Evolutionary conservation across 2,329 filamentous ascomycete species (phyloP), one percentile per base, ranked within the genome.

Genomic region (Fusarium sterilihyphosum): DNA sequence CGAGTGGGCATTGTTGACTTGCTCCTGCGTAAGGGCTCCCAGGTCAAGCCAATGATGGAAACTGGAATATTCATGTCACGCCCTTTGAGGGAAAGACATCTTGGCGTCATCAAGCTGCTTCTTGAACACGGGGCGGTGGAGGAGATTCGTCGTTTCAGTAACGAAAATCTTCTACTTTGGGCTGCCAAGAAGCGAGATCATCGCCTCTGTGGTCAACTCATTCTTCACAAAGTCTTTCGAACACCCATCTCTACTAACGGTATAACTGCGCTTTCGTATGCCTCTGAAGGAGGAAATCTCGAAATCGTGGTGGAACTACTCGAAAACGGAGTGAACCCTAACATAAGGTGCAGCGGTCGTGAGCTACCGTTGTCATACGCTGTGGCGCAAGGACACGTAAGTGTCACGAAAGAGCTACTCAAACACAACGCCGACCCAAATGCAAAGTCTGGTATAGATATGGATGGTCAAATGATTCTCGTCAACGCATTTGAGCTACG

Each of bases 1-100:
- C 43, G 43, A 44, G 10, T 44, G 6, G 43, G 43, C 43, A 26
- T 26, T 26, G 43, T 44, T 26, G 24, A 26, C 24, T 44, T 26
- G 24, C 43, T 44, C 43, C 43, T 44, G 0, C 43, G 0, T 18
- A 18, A 18, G 6, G 24, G 43, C 6, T n/a, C 43, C n/a, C 0
- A 2, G 16, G 43, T 44, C 16, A 8, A 26, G 43, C 43, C 10
- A 44, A 44, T 18, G 43, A 12, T 26, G 10, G 0, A 26, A 7
- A 8, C 9, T 11, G 0, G 0, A 7, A 4, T 0, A 0, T 3
- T 5, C 1, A 44, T 26, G 16, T 12, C n/a, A 3, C 6, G 3
- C 4, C n/a, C n/a, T 18, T 18, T 44, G 3, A 44, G 2, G 2
- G 24, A 26, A 44, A 26, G 43, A 26, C 43, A 44, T 5, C n/a